Evolutionary conservation across 768 basidiomycete genomes (phyloP).

Genomic region (Panellus pusillus): DNA sequence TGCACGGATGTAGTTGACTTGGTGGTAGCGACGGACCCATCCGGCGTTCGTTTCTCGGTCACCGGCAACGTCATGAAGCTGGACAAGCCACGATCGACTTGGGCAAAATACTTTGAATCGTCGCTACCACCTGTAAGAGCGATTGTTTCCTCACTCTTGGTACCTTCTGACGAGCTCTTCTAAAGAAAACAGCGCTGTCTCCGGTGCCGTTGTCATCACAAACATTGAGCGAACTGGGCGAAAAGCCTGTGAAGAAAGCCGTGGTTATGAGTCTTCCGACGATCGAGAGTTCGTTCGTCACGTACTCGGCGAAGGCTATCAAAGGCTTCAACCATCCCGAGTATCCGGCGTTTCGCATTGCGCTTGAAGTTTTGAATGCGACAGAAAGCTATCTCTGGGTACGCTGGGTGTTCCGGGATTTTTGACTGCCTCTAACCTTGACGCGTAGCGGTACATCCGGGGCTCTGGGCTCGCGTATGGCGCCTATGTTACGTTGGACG

Average conservation of each 20-base stretch:
- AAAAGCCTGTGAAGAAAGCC: conserved; percentile 70
- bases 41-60: conserved; percentile 84
- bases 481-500: conserved; percentile 71
- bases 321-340: conserved; percentile 81
- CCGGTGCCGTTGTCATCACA: conserved; percentile 67
- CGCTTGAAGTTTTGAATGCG: conserved; percentile 85
- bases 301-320: conserved; percentile 76
- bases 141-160: background rate
- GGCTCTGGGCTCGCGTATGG: conserved; percentile 88
- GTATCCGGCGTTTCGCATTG: conserved; percentile 81
- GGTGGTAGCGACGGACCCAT: conserved; percentile 72
- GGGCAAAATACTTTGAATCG: conserved; percentile 68
- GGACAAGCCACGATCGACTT: conserved; percentile 68
- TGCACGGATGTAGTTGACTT: background rate
- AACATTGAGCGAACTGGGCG: conserved; percentile 75
- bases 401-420: conserved; percentile 11
- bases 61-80: conserved; percentile 81
- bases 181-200: conserved; percentile 52
- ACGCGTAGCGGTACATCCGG: conserved; percentile 78
- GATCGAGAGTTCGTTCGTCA: conserved; percentile 90
- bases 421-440: background rate
- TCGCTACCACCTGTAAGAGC: conserved; percentile 52
- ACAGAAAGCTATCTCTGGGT: conserved; percentile 96
- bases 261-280: conserved; percentile 87
- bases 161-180: conserved; percentile 2